Conservation (phyloP, 257 asterid genomes). For the Ophiorrhiza pumila region DNA sequence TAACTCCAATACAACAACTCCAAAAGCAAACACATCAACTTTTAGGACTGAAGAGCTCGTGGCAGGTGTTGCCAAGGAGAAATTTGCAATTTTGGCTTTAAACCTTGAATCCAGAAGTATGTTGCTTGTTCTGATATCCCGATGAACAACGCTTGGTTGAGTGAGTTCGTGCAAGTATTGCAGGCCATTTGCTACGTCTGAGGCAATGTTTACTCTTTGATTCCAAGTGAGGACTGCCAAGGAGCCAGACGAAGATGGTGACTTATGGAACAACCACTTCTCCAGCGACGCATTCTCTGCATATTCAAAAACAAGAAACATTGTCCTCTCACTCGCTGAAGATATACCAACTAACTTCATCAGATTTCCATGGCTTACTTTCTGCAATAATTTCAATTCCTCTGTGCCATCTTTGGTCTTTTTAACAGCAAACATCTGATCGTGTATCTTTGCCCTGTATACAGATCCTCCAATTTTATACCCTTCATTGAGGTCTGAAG, state of each 20-base stretch:
- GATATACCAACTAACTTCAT: slow-evolving; percentile 67
- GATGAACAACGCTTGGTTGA: slow-evolving; percentile 66
- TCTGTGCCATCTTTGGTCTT: slow-evolving; percentile 53
- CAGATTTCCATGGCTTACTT: slow-evolving; percentile 62
- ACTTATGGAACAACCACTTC: slow-evolving; percentile 45
- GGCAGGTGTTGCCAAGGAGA: slow-evolving; percentile 52
- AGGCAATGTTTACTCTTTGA: slow-evolving; percentile 55
- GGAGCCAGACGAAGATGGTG: slow-evolving; percentile 26
- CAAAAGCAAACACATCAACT: slow-evolving; percentile 67
- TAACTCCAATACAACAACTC: slow-evolving; percentile 63
- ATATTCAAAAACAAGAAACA: slow-evolving; percentile 56
- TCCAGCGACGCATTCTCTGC: slow-evolving; percentile 67
- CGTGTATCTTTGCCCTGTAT: slow-evolving; percentile 45
- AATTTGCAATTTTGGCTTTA: slow-evolving; percentile 61
- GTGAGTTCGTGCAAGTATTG: slow-evolving; percentile 81
- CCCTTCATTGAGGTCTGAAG: slow-evolving; percentile 46
- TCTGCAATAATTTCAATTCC: slow-evolving; percentile 61
- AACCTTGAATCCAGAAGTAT: slow-evolving; percentile 68
- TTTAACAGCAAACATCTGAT: slow-evolving; percentile 50
- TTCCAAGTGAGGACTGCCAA: slow-evolving; percentile 43
- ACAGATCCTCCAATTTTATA: slow-evolving; percentile 58
- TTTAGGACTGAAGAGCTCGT: slow-evolving; percentile 43
- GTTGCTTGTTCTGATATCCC: slow-evolving; percentile 53
- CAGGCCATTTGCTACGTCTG: slow-evolving; percentile 77
- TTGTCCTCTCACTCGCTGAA: slow-evolving; percentile 45